Evolutionary conservation across 1,284 basidiomycete species (phyloP), one percentile per base, ranked within the genome.

Genomic region (Cerioporus squamosus): DNA sequence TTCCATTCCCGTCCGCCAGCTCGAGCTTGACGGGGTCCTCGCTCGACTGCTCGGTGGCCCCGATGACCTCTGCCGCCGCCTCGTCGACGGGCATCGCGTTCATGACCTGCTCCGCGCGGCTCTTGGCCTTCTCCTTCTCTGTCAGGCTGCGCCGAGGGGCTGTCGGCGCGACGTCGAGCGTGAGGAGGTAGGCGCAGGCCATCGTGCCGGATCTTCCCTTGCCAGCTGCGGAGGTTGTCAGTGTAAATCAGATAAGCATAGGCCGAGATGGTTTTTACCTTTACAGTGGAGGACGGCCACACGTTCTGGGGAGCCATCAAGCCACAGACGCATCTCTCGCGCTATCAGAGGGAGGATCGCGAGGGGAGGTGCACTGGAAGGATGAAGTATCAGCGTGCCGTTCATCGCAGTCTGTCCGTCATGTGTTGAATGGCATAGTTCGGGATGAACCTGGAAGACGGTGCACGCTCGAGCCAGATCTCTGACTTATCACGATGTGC

Each of bases 241-340:
- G 43, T 24, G 15, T 23, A 53, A 44, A 20, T 26, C 6, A 10
- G 38, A 38, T 46, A 18, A 43, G 12, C 23, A 17, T 40, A 52
- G n/a, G n/a, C 3, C 4, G 24, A 7, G 14, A 44, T 10, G 12
- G 36, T 42, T 48, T 22, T 38, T 65, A 84, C 93, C 91, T 85
- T 96, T 96, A 73, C 94, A 97, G 68, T 97, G 94, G 1, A 96
- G 80, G 5, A 95, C 93, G 5, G 87, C 89, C 15, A 95, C 88
- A 46, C 89, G 79, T 8, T 90, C 83, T 3, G 81, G 76, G 15
- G 88, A 86, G 0, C 82, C 87, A 43, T 82, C 79, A 3, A 96
- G 78, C 90, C 91, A 96, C n/a, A 80, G 75, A 42, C 81, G 81
- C 72, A 95, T 93, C 72, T 94, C 93, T 17, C 89, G 80, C 0